phyloP scores from a whole-genome alignment of 1,284 basidiomycete genomes.

The Trichosporon ovoides region DNA sequence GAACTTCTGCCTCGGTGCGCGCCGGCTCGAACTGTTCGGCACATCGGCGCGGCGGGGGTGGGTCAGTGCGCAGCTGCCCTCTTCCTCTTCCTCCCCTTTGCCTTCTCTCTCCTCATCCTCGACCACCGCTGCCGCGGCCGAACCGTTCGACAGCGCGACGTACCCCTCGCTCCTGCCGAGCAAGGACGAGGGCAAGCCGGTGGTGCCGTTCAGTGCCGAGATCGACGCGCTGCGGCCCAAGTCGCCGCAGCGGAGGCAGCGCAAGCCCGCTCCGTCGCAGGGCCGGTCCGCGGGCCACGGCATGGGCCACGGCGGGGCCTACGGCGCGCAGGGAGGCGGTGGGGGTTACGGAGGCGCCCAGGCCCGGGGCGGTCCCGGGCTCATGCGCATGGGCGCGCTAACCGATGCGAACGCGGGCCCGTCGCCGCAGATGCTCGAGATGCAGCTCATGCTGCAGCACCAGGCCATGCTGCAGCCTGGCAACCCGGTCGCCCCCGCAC shows the following conservation, averaged over 20 bases:
- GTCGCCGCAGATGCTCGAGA: conserved; percentile 4
- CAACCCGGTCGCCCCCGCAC: too few species aligned
- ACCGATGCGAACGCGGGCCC: conserved; percentile 8
- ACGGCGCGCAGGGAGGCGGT: background rate
- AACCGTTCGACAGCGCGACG: conserved; percentile 54
- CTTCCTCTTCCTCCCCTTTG: too few species aligned
- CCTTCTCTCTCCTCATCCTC: background rate
- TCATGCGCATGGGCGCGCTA: conserved; percentile 21
- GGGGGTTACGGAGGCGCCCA: background rate
- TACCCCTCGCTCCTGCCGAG: conserved; percentile 45
- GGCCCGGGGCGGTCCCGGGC: background rate
- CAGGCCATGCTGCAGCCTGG: too few species aligned
- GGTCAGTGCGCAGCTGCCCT: conserved; percentile 68
- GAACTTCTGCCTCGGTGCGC: conserved; percentile 92
- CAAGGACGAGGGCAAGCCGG: conserved; percentile 24
- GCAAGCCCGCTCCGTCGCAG: too few species aligned
- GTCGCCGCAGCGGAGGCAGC: conserved; percentile 56
- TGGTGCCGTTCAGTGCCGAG: conserved; percentile 46
- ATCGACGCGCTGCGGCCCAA: conserved; percentile 83
- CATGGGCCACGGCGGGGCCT: background rate
- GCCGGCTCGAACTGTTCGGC: conserved; percentile 87
- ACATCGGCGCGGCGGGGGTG: conserved; percentile 76
- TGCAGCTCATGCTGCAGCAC: background rate
- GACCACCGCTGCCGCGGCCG: conserved; percentile 13
- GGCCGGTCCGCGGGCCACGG: too few species aligned